Evolutionary conservation across 345 rosid species (phyloP), one percentile per base, ranked within the genome.

Genomic region (Hypericum androsaemum): DNA sequence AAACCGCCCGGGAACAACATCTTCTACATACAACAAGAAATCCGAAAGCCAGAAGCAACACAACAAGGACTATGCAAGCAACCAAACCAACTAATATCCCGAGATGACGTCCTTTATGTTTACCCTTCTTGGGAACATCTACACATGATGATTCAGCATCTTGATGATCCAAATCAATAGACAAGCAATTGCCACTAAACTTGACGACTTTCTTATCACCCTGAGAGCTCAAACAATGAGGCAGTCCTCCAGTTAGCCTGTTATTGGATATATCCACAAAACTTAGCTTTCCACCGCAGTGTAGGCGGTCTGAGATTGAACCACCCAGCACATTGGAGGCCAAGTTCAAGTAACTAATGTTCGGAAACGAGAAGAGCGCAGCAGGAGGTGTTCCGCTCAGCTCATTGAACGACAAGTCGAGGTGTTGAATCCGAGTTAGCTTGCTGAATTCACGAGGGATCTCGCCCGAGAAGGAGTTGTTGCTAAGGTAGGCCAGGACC

Each of bases 221-320:
- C 43, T 50, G 52, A 36, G 42, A 55, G 47, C 66, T 80, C 65
- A 85, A 60, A 62, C 95, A 82, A 58, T 40, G 11, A 59, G 95
- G 89, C 45, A 85, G 36, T 43, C 62, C 66, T 22, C 89, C 89
- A 7, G 74, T 72, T 14, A 85, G 53, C 71, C 73, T 73, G 49
- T 85, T 82, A 17, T 69, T 67, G 0, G 95, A 82, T 63, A 85
- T 43, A 56, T 81, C 87, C 7, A 82, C 66, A 57, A 80, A 76
- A 55, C 67, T 57, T 47, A 85, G 81, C 46, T 60, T 82, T 10
- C 52, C 52, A 51, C 83, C 76, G 42, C 95, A 85, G 50, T 52
- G 69, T 32, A 82, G 54, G 65, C 64, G 68, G 56, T 40, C 54
- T 11, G 80, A 74, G 60, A 85, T 71, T 2, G 82, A 55, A 14